Evolutionary conservation across 169 alveolate genomes (phyloP).

Genomic region (Plasmodium sp.): DNA sequence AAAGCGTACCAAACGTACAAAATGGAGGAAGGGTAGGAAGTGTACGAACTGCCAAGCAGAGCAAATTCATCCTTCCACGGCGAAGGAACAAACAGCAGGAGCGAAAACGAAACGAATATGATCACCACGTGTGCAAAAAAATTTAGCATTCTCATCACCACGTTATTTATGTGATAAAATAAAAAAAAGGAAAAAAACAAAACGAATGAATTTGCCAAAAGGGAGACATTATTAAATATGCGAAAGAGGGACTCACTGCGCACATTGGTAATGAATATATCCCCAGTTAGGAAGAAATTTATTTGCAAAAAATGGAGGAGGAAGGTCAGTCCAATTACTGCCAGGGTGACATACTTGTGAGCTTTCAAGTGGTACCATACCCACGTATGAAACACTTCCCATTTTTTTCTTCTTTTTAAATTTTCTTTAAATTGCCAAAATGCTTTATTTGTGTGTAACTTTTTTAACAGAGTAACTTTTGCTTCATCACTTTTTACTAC

Average conservation of each 20-base stretch:
- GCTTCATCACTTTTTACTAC: not conserved
- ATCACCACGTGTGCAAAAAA: not conserved
- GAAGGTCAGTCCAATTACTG: constrained; percentile 3
- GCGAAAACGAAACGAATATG: constrained; percentile 17
- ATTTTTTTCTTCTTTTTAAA: not conserved
- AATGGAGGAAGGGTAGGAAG: too few species aligned
- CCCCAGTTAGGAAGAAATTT: constrained; percentile 5
- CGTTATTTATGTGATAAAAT: not conserved
- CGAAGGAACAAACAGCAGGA: constrained; percentile 1
- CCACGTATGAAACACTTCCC: constrained; percentile 8
- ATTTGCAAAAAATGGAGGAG: constrained; percentile 23
- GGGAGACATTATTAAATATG: not conserved
- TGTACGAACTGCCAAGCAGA: not conserved
- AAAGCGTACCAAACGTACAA: not conserved
- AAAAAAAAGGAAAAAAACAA: constrained; percentile 18
- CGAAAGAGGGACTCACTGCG: not conserved
- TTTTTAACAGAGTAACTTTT: not conserved
- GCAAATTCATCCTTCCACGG: not conserved
- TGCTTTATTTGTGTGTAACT: constrained; percentile 2
- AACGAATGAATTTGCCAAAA: not conserved
- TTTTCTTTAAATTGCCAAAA: constrained; percentile 14
- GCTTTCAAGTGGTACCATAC: constrained; percentile 12
- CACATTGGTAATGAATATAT: constrained; percentile 15
- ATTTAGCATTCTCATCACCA: constrained; percentile 17
- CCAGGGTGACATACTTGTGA: not conserved